A percentile compares a stretch with the other conserved stretches of the same genome.
Evolutionary conservation across 129 eudicot genomes (phyloP).

Genomic region (Flaveria brownii): DNA sequence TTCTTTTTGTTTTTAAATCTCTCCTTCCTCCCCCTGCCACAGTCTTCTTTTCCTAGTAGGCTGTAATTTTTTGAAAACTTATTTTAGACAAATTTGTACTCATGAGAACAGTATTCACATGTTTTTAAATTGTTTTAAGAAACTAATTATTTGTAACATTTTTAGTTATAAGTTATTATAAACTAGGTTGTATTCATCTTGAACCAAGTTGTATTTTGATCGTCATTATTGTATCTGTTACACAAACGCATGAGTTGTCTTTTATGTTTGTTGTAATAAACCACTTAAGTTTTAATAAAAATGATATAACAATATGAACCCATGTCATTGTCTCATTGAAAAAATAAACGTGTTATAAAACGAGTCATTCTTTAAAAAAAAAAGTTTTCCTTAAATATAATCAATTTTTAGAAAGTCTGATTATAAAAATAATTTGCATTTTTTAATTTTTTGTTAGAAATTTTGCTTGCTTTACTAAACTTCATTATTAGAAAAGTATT

Average conservation of each 20-base stretch:
- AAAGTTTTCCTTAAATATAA: not conserved
- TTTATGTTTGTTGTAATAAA: not conserved
- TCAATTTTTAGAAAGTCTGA: not conserved
- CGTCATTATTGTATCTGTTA: not conserved
- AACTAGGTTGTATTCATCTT: not conserved
- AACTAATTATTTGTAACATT: not conserved
- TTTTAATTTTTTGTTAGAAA: not conserved
- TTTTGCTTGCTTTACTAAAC: not conserved
- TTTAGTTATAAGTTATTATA: not conserved
- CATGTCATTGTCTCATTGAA: not conserved
- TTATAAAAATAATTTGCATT: not conserved
- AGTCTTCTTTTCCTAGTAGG: not conserved
- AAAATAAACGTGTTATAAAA: not conserved
- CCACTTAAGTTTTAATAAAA: not conserved
- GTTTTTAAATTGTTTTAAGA: not conserved
- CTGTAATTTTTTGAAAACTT: not conserved
- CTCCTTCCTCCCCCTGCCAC: not conserved
- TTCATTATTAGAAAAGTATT: not conserved
- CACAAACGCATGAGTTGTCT: not conserved
- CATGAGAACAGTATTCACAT: not conserved
- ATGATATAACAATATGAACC: not conserved
- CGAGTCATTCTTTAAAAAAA: not conserved
- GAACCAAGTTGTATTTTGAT: not conserved
- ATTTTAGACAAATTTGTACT: not conserved
- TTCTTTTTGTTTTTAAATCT: not conserved